Evolutionary conservation across 495 filamentous ascomycete species (phyloP), one percentile per base, ranked within the genome.

Genomic region (Penicillium samsonianum): DNA sequence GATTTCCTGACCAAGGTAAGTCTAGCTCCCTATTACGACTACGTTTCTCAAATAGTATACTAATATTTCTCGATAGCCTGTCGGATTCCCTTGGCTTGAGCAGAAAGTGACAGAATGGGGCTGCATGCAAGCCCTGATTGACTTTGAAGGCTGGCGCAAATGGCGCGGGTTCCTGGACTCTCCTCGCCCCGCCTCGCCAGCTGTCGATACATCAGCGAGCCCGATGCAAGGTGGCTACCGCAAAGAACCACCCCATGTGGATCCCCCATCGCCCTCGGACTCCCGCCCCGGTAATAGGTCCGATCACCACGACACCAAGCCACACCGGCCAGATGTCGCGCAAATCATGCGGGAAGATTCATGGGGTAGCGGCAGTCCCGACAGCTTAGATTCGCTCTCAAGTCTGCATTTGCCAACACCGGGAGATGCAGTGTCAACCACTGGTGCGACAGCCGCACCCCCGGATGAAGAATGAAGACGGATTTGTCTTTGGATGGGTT

Each of bases 31-130:
- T 23, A 11, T 7, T 38, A 52, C 19, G 4, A 28, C 46, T 23
- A 20, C 16, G 47, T 33, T 33, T 45, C n/a, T 25, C 46, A 31
- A 5, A 28, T 42, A 47, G 43, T 47, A 46, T n/a, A 16, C 49
- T 60, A 9, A 65, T 45, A 17, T 67, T 47, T 53, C 52, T 61
- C 40, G 31, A 62, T 49, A 96, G 91, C 94, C 94, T 22, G 92
- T 98, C 50, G 95, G 93, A 62, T 98, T 97, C 67, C 92, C 95
- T 56, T 98, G 94, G 94, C 82, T 98, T 14, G 89, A 96, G 65
- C 85, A 93, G 40, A 98, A 98, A 69, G 91, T 98, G 40, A 96
- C 93, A 69, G 94, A 98, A 83, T 98, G 94, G 94, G 94, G 94
- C 60, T 98, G 94, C 76, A 97, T 98, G 80, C 94, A 98, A 79